Conservation (phyloP, 1,284 basidiomycete species). For the Ceratobasidium sp. region DNA sequence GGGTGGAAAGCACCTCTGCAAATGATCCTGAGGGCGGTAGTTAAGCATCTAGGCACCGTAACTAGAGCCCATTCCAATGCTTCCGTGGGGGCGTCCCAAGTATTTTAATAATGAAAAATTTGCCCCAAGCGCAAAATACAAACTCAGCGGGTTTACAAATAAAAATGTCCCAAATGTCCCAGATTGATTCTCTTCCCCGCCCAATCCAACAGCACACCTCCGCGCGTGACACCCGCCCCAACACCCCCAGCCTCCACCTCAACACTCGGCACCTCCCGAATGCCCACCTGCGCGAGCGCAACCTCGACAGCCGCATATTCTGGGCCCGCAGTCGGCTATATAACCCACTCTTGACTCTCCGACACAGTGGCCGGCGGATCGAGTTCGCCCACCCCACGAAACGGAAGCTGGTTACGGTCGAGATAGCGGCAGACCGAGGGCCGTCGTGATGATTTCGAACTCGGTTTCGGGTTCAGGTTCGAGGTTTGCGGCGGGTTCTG, state of each 20-base stretch:
- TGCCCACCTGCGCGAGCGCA: conserved; percentile 47
- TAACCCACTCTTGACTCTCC: conserved; percentile 37
- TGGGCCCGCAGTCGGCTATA: conserved; percentile 54
- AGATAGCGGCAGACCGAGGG: neutral
- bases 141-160: too few relatives aligned
- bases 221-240: conserved; percentile 6
- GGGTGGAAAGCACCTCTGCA: too few relatives aligned
- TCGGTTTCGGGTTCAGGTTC: conserved; percentile 1
- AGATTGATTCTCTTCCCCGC: too few relatives aligned
- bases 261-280: conserved; percentile 29
- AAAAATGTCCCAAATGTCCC: too few relatives aligned
- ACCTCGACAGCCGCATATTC: conserved; percentile 55
- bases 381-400: conserved; percentile 46
- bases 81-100: too few relatives aligned
- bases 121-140: too few relatives aligned
- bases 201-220: conserved; percentile 32
- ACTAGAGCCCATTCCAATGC: too few relatives aligned
- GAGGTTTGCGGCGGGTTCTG: neutral
- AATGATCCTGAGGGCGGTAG: too few relatives aligned
- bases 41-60: too few relatives aligned
- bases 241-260: conserved; percentile 2
- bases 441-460: neutral
- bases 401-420: conserved; percentile 14
- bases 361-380: conserved; percentile 52
- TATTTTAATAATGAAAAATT: too few relatives aligned